These are phyloP conservation scores for Acorus calamus DNA, from an alignment of 106 monocot genomes.

Conservation along the genomic window DNA sequence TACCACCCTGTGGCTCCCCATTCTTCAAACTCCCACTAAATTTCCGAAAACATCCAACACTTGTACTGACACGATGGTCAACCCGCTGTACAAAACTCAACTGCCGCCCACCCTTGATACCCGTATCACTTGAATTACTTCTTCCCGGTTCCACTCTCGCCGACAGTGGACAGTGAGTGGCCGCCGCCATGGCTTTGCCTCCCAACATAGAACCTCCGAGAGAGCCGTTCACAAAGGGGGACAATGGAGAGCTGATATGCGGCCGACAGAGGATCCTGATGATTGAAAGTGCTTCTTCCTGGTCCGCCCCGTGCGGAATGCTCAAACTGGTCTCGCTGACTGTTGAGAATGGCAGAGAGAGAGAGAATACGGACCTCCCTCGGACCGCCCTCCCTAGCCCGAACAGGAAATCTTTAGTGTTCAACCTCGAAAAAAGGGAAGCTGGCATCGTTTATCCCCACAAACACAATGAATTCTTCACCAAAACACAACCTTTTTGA, in stretches of 20 bases:
- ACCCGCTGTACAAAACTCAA: slow-evolving; percentile 1
- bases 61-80: slow-evolving; percentile 14
- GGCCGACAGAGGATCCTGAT: slow-evolving; percentile 1
- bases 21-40: slow-evolving; percentile 30
- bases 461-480: neutral
- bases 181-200: slow-evolving; percentile 14
- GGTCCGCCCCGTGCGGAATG: neutral
- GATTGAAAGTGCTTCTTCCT: neutral
- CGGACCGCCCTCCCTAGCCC: slow-evolving; percentile 11
- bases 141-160: slow-evolving; percentile 21
- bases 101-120: slow-evolving; percentile 1
- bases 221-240: no score
- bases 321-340: neutral
- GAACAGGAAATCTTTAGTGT: slow-evolving; percentile 13
- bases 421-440: slow-evolving; percentile 5
- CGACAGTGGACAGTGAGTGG: slow-evolving; percentile 33
- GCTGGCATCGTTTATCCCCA: slow-evolving; percentile 20
- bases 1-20: slow-evolving; percentile 25
- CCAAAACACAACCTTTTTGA: no score
- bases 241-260: no score
- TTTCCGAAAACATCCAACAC: slow-evolving; percentile 27
- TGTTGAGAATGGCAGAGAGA: slow-evolving; percentile 7
- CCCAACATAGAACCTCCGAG: no score
- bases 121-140: slow-evolving; percentile 6
- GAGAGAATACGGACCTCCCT: slow-evolving; percentile 16